phyloP scores from a whole-genome alignment of 2,329 filamentous ascomycete species.

The Colletotrichum sidae region DNA sequence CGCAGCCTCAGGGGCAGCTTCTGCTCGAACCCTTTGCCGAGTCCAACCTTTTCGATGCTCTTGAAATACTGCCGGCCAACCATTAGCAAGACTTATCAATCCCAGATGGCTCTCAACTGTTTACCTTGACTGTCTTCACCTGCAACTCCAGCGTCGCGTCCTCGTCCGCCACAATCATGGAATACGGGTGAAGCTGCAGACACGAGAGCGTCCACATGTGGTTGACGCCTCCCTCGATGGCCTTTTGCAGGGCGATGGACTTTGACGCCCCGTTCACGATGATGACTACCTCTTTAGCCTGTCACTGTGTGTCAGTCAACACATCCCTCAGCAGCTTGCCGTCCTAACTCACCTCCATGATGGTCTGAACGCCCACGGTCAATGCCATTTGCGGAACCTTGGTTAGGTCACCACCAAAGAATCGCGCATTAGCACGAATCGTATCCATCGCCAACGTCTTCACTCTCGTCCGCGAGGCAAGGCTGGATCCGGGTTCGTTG shows the following conservation, averaged over 20 bases:
- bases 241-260: conserved; percentile 76
- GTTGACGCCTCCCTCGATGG: conserved; percentile 79
- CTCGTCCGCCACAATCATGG: conserved; percentile 80
- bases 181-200: conserved; percentile 78
- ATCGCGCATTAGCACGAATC: conserved; percentile 79
- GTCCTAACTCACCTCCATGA: conserved; percentile 58
- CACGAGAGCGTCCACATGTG: conserved; percentile 85
- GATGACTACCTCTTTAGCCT: conserved; percentile 79
- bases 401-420: conserved; percentile 48
- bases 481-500: conserved; percentile 81
- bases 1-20: conserved; percentile 49
- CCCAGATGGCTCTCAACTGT: not conserved
- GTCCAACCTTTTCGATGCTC: conserved; percentile 68
- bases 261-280: conserved; percentile 81
- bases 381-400: conserved; percentile 41
- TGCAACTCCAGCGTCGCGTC: conserved; percentile 74
- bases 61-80: conserved; percentile 57
- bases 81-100: not conserved
- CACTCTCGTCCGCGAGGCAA: conserved; percentile 77
- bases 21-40: conserved; percentile 57
- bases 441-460: conserved; percentile 85
- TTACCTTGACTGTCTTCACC: conserved; percentile 71
- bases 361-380: conserved; percentile 52
- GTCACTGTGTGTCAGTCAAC: conserved; percentile 76
- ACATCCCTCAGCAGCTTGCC: not conserved